Percentiles rank a stretch among this genome's conserved stretches.
Evolutionary conservation across 331 rosid genomes (phyloP).

Genomic region (Rosa hybrid): DNA sequence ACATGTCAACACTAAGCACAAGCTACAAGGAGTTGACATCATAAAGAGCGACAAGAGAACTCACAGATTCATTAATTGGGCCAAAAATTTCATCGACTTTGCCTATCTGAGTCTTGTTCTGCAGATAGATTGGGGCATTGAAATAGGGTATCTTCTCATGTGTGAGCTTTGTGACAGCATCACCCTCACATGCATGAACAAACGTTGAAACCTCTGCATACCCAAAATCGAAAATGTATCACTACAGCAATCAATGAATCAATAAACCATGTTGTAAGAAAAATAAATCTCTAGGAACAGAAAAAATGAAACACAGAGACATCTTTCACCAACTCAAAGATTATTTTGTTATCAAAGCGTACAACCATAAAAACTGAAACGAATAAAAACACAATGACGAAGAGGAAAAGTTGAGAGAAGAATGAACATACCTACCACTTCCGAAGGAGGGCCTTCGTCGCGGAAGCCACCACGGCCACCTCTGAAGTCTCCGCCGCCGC

Average conservation of each 20-base stretch:
- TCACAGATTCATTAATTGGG: conserved; percentile 89
- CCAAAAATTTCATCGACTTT: conserved; percentile 98
- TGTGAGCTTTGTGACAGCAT: conserved; percentile 88
- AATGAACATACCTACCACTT: conserved; percentile 71
- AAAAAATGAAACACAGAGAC: background rate
- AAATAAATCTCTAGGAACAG: background rate
- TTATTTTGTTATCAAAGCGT: too few relatives aligned
- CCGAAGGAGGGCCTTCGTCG: conserved; percentile 94
- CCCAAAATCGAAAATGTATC: background rate
- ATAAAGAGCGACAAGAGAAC: conserved; percentile 29
- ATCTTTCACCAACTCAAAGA: background rate
- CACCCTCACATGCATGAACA: conserved; percentile 94
- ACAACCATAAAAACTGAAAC: background rate
- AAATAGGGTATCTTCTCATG: conserved; percentile 81
- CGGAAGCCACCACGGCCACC: conserved; percentile 49
- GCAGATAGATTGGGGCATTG: conserved; percentile 92
- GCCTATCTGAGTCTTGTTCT: conserved; percentile 96
- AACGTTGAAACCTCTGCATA: conserved; percentile 82
- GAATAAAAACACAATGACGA: background rate
- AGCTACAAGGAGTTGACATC: background rate
- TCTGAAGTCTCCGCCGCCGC: conserved; percentile 65
- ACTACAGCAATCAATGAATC: background rate
- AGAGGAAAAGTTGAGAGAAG: background rate
- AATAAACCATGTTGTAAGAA: background rate
- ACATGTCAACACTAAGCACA: background rate